Conservation (phyloP, 2,329 filamentous ascomycete species). For the Diplodia intermedia region DNA sequence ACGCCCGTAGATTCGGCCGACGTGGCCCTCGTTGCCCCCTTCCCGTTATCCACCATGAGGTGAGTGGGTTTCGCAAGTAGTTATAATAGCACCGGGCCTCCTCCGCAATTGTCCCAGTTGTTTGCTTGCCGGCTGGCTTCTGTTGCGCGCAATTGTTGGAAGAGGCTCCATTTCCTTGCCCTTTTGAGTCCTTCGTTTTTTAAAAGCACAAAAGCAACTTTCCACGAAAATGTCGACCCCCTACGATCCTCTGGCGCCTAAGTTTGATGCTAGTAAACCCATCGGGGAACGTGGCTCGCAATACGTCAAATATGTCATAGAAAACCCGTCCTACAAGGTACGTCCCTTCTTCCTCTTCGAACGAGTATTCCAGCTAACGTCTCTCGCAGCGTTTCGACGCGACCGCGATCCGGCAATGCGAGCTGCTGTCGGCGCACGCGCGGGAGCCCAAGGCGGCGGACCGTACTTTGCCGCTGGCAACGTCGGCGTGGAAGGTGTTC, state of each 20-base stretch:
- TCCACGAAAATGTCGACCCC: neutral
- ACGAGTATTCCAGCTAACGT: neutral
- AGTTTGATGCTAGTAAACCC: neutral
- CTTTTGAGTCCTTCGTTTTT: neutral
- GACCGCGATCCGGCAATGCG: slow-evolving; percentile 42
- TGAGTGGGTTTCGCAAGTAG: slow-evolving; percentile 1
- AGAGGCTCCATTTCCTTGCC: neutral
- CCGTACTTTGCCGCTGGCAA: slow-evolving; percentile 42
- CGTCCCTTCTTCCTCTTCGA: neutral
- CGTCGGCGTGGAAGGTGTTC: slow-evolving; percentile 53
- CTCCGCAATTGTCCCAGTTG: too few species aligned
- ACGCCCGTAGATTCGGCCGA: slow-evolving; percentile 26
- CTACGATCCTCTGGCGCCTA: slow-evolving; percentile 22
- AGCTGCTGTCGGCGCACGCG: slow-evolving; percentile 45
- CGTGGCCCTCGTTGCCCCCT: neutral
- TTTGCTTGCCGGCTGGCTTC: neutral
- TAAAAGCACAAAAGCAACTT: neutral
- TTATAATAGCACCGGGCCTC: slow-evolving; percentile 7
- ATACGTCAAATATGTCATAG: slow-evolving; percentile 35
- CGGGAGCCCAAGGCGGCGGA: slow-evolving; percentile 39
- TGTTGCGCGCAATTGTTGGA: neutral
- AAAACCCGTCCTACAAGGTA: slow-evolving; percentile 23
- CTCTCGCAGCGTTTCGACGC: slow-evolving; percentile 44
- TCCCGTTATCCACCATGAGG: slow-evolving; percentile 7
- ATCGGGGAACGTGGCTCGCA: slow-evolving; percentile 36